Percentiles rank a stretch among this genome's conserved stretches.
phyloP scores from a whole-genome alignment of 2,329 filamentous ascomycete genomes.

The Cladophialophora immunda region DNA sequence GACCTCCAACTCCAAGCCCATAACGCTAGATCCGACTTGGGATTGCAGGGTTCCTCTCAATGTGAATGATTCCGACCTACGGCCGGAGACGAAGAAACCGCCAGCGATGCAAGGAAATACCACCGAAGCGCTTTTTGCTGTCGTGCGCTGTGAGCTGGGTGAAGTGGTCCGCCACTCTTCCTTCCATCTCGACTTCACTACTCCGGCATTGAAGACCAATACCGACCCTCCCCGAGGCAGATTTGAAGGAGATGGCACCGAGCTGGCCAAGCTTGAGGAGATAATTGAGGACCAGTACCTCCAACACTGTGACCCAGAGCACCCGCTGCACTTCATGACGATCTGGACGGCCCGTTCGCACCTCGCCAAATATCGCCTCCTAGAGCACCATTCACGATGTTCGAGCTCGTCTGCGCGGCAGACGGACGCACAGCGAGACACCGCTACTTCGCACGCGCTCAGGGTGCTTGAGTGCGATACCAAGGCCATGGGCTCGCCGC shows the following conservation, averaged over 20 bases:
- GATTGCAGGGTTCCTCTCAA: conserved; percentile 54
- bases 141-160: conserved; percentile 54
- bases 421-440: conserved; percentile 45
- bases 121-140: conserved; percentile 59
- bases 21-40: conserved; percentile 46
- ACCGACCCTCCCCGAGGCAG: conserved; percentile 39
- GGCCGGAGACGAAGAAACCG: conserved; percentile 47
- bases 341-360: conserved; percentile 55
- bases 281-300: conserved; percentile 60
- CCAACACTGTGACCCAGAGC: conserved; percentile 49
- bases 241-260: conserved; percentile 38
- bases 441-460: conserved; percentile 45
- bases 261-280: conserved; percentile 50
- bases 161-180: conserved; percentile 51
- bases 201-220: conserved; percentile 50
- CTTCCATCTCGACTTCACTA: conserved; percentile 58
- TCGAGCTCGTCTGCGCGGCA: conserved; percentile 36
- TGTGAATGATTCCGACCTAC: conserved; percentile 53
- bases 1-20: conserved; percentile 38
- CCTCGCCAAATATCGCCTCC: conserved; percentile 60
- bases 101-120: conserved; percentile 43
- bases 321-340: conserved; percentile 58
- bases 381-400: conserved; percentile 57
- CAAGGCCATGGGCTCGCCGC: conserved; percentile 52
- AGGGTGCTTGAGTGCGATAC: conserved; percentile 59